phyloP scores from a whole-genome alignment of 116 monocot genomes.

The Trichopus zeylanicus region DNA sequence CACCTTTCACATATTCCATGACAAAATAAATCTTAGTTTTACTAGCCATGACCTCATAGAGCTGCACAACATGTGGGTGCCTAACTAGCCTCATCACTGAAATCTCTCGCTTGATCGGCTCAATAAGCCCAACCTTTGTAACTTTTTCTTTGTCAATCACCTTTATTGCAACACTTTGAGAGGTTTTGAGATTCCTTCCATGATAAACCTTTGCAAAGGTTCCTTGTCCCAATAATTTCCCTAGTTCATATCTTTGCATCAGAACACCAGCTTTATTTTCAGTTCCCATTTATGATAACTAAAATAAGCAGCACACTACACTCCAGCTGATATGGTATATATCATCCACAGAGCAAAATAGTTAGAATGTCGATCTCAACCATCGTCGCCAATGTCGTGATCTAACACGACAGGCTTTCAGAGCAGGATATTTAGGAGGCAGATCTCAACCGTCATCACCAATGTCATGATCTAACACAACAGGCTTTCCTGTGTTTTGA shows the following conservation, averaged over 20 bases:
- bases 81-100: slow-evolving; percentile 57
- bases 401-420: slow-evolving; percentile 16
- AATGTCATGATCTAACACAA: slow-evolving; percentile 23
- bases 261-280: slow-evolving; percentile 30
- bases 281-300: slow-evolving; percentile 9
- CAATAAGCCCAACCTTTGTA: slow-evolving; percentile 44
- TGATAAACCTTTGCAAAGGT: slow-evolving; percentile 62
- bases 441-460: slow-evolving; percentile 27
- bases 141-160: slow-evolving; percentile 58
- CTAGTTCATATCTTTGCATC: slow-evolving; percentile 58
- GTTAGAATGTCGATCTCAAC: slow-evolving; percentile 2
- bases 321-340: not conserved
- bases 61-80: slow-evolving; percentile 63
- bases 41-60: slow-evolving; percentile 82
- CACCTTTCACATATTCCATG: slow-evolving; percentile 64
- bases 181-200: slow-evolving; percentile 37
- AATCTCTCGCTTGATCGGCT: slow-evolving; percentile 82
- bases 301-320: not conserved
- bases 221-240: slow-evolving; percentile 54
- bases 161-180: slow-evolving; percentile 53
- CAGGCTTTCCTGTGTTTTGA: slow-evolving; percentile 10
- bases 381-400: slow-evolving; percentile 32
- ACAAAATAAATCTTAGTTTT: slow-evolving; percentile 77
- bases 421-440: not conserved
- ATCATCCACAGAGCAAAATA: slow-evolving; percentile 1